Evolutionary conservation across 2,329 filamentous ascomycete species (phyloP).

Genomic region (Ramichloridium luteum): DNA sequence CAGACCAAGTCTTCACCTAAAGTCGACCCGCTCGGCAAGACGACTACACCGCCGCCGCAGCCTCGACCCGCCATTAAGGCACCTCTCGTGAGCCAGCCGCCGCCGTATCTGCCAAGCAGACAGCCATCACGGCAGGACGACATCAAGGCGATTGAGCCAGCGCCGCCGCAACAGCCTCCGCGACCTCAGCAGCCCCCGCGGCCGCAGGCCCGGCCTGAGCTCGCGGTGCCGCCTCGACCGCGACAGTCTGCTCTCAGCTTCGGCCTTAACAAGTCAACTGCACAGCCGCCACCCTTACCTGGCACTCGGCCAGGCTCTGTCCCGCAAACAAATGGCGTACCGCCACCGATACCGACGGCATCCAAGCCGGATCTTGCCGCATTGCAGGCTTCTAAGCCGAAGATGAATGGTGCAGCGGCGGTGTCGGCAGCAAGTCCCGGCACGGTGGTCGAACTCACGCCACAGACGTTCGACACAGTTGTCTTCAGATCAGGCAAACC

Average conservation of each 20-base stretch:
- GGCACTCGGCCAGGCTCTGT: slow-evolving; percentile 6
- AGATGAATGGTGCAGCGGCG: slow-evolving; percentile 16
- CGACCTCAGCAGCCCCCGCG: slow-evolving; percentile 13
- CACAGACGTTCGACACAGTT: slow-evolving; percentile 80
- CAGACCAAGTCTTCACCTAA: slow-evolving; percentile 16
- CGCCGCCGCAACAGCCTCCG: too few relatives aligned
- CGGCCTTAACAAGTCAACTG: slow-evolving; percentile 16
- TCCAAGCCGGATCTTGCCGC: slow-evolving; percentile 48
- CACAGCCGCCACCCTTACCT: slow-evolving; percentile 8
- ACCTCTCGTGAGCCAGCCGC: background rate
- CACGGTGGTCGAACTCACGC: slow-evolving; percentile 78
- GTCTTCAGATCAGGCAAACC: slow-evolving; percentile 88
- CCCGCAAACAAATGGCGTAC: slow-evolving; percentile 16
- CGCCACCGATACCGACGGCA: slow-evolving; percentile 41
- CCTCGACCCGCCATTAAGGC: slow-evolving; percentile 8
- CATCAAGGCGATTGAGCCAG: slow-evolving; percentile 4
- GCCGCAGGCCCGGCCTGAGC: slow-evolving; percentile 8
- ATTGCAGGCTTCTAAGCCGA: slow-evolving; percentile 42
- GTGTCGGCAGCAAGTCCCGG: slow-evolving; percentile 54
- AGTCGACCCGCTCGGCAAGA: slow-evolving; percentile 10
- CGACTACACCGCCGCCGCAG: slow-evolving; percentile 19
- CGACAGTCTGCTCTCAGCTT: slow-evolving; percentile 18
- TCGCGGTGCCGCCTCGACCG: slow-evolving; percentile 13
- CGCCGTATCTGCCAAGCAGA: slow-evolving; percentile 1
- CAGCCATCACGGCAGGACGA: background rate